Percentiles rank a stretch among this genome's conserved stretches.
These are phyloP conservation scores for Sarocladium strictum DNA, from an alignment of 2,329 filamentous ascomycete genomes.

Conservation along the genomic window DNA sequence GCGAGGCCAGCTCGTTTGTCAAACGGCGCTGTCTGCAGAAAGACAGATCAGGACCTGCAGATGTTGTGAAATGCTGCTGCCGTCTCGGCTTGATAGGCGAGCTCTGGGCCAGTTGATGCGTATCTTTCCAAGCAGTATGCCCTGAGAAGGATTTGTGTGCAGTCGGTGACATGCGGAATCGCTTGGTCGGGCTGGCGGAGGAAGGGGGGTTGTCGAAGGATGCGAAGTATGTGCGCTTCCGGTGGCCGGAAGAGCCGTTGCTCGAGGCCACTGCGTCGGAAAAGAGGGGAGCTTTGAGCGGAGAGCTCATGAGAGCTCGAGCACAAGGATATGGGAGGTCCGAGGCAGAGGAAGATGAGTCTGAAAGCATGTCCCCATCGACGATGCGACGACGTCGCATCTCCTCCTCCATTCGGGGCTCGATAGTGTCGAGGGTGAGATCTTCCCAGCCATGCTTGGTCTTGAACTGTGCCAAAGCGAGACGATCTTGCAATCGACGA, in stretches of 20 bases:
- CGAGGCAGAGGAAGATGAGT: constrained; percentile 81
- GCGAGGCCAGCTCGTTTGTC: constrained; percentile 54
- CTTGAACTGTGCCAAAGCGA: constrained; percentile 95
- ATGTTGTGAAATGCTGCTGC: constrained; percentile 68
- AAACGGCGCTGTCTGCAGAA: constrained; percentile 70
- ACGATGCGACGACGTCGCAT: constrained; percentile 65
- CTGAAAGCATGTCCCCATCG: constrained; percentile 71
- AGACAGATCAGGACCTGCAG: constrained; percentile 65
- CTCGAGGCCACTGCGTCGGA: constrained; percentile 74
- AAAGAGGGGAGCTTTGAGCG: constrained; percentile 75
- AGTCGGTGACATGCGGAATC: constrained; percentile 58
- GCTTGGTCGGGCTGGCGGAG: constrained; percentile 60
- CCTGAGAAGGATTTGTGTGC: constrained; percentile 50
- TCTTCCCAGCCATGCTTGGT: constrained; percentile 94
- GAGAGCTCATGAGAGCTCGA: constrained; percentile 71
- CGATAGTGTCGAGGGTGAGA: constrained; percentile 77
- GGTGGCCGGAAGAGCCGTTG: constrained; percentile 59
- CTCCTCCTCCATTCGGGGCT: constrained; percentile 76
- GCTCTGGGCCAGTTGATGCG: constrained; percentile 72
- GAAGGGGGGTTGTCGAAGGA: constrained; percentile 48
- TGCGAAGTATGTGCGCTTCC: constrained; percentile 57
- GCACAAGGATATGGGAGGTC: constrained; percentile 63
- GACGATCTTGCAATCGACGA: constrained; percentile 82
- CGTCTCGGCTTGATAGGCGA: constrained; percentile 77
- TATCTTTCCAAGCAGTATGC: constrained; percentile 67